Percentiles rank a stretch among this genome's conserved stretches.
Evolutionary conservation across 352 stramenopile species (phyloP).

Genomic region (Phytophthora crassamura): DNA sequence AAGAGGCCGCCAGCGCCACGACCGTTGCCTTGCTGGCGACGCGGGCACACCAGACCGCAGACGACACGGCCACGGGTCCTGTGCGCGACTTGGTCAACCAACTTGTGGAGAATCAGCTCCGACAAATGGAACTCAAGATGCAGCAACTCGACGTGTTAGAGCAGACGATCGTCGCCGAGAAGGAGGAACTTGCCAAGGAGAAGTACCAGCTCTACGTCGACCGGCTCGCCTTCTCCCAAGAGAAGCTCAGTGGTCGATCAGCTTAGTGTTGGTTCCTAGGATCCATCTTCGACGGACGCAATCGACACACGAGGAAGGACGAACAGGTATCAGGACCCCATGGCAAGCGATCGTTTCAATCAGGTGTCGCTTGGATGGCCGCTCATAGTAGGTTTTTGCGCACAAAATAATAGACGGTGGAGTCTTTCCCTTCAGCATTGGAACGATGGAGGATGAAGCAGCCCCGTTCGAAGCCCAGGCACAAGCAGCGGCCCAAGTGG

Average conservation of each 20-base stretch:
- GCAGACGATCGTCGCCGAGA: slow-evolving; percentile 56
- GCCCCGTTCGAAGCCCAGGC: neutral
- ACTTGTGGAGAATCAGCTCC: slow-evolving; percentile 71
- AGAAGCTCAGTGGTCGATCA: slow-evolving; percentile 48
- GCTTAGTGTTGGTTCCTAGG: neutral
- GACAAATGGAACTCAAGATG: slow-evolving; percentile 85
- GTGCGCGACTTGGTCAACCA: slow-evolving; percentile 65
- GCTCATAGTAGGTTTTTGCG: slow-evolving; percentile 13
- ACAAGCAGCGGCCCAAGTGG: neutral
- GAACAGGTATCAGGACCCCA: no score
- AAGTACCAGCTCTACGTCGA: slow-evolving; percentile 81
- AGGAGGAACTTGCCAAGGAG: slow-evolving; percentile 65
- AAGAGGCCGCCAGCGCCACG: slow-evolving; percentile 70
- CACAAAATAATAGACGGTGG: slow-evolving; percentile 26
- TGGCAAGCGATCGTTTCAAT: slow-evolving; percentile 2
- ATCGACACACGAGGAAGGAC: no score
- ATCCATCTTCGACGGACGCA: no score
- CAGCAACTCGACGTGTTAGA: slow-evolving; percentile 71
- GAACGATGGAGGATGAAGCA: slow-evolving; percentile 15
- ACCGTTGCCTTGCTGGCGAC: slow-evolving; percentile 65
- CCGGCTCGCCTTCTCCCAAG: slow-evolving; percentile 62
- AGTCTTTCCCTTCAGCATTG: slow-evolving; percentile 7
- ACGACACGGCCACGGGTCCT: slow-evolving; percentile 45
- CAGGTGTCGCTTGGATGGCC: slow-evolving; percentile 19
- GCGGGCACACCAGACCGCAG: slow-evolving; percentile 54